Evolutionary conservation across 257 asterid genomes (phyloP).

Genomic region (Coffea eugenioides): DNA sequence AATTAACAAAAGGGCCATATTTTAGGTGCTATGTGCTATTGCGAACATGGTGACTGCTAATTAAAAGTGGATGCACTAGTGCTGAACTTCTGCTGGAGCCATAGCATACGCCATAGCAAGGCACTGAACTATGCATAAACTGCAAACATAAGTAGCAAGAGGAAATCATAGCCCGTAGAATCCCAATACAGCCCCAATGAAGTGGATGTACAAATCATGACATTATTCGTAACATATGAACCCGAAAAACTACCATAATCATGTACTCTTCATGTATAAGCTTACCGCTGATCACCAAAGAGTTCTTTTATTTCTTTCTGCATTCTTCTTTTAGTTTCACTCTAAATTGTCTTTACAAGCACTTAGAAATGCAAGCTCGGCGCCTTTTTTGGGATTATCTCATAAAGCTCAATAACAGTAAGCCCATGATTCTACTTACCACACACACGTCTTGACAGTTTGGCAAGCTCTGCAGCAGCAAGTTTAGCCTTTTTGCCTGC

Average conservation of each 20-base stretch:
- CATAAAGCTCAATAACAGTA: neutral
- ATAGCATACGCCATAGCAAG: no score
- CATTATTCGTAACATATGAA: neutral
- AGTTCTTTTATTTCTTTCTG: neutral
- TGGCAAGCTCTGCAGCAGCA: slow-evolving; percentile 99
- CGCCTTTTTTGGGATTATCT: slow-evolving; percentile 5
- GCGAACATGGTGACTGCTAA: no score
- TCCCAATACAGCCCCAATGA: neutral
- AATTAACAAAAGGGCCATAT: no score
- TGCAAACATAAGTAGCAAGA: neutral
- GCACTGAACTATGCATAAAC: neutral
- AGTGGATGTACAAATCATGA: neutral
- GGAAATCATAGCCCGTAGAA: neutral
- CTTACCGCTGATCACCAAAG: no score
- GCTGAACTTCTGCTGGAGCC: no score
- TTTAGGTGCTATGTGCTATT: no score
- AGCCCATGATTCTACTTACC: slow-evolving; percentile 56
- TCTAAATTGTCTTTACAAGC: neutral
- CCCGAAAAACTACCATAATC: neutral
- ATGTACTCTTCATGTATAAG: no score
- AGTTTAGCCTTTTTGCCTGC: slow-evolving; percentile 96
- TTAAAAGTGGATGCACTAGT: no score
- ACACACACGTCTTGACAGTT: slow-evolving; percentile 93
- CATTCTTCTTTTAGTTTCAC: neutral
- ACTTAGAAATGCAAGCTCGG: neutral